phyloP scores from a whole-genome alignment of 805 yeast species.

The Pichia ethanolica region DNA sequence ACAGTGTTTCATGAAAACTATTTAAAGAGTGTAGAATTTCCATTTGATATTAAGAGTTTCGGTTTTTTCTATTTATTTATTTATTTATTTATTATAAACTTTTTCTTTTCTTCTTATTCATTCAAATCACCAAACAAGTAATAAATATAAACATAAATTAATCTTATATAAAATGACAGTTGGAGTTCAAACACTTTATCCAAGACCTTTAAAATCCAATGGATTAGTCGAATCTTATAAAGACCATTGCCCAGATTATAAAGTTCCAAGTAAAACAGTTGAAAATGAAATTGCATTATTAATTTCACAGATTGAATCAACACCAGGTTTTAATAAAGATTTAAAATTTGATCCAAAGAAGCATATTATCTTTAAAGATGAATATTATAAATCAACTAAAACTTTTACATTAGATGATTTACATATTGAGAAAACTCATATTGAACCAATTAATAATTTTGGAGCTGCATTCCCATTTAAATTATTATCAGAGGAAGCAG shows the following conservation, averaged over 20 bases:
- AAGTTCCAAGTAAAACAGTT: conserved; percentile 19
- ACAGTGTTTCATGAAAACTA: no score
- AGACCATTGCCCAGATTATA: conserved; percentile 15
- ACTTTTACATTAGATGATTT: conserved; percentile 31
- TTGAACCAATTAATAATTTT: conserved; percentile 26
- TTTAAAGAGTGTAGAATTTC: no score
- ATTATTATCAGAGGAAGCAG: conserved; percentile 49
- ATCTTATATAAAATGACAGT: conserved; percentile 11
- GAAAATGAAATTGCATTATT: conserved; percentile 18
- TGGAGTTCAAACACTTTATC: conserved; percentile 13
- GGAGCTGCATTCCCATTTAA: conserved; percentile 52
- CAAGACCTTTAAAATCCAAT: conserved; percentile 14
- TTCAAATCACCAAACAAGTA: no score
- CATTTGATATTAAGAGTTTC: no score
- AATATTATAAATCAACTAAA: conserved; percentile 30
- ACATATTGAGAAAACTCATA: conserved; percentile 27
- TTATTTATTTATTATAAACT: no score
- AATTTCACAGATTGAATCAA: conserved; percentile 15
- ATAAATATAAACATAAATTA: no score
- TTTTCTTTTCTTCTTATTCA: no score
- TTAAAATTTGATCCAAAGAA: conserved; percentile 30
- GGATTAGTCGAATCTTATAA: conserved; percentile 16
- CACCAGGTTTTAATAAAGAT: conserved; percentile 23
- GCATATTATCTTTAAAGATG: conserved; percentile 32
- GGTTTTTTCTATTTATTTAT: no score